Conservation (phyloP, 768 basidiomycete genomes). For the Psilocybe subaeruginosa region DNA sequence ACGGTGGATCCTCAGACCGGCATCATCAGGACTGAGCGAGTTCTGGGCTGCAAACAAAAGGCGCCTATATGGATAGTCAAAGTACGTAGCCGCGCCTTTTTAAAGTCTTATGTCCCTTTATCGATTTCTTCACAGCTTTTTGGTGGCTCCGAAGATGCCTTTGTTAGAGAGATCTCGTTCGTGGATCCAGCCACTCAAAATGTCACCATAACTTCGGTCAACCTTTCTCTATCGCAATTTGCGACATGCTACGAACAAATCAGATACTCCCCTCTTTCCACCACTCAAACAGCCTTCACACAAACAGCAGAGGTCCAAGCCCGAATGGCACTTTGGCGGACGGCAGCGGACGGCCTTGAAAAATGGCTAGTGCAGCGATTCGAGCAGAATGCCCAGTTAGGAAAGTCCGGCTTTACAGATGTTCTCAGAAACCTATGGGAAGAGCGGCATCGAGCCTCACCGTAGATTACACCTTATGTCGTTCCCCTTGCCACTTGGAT, state of each 20-base stretch:
- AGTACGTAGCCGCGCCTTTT: constrained; percentile 48
- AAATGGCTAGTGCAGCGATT: constrained; percentile 87
- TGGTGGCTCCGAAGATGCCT: constrained; percentile 92
- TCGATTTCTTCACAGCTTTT: constrained; percentile 60
- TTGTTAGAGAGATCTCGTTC: constrained; percentile 93
- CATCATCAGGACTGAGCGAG: constrained; percentile 88
- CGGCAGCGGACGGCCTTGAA: constrained; percentile 83
- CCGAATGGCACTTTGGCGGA: constrained; percentile 79
- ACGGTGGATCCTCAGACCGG: constrained; percentile 83
- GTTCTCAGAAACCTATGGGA: constrained; percentile 83
- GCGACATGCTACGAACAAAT: constrained; percentile 92
- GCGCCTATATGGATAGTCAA: constrained; percentile 92
- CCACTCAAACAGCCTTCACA: constrained; percentile 68
- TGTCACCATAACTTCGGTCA: constrained; percentile 88
- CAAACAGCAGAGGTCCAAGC: constrained; percentile 95
- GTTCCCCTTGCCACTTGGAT: constrained; percentile 2
- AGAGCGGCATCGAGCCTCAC: constrained; percentile 53
- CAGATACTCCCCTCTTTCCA: constrained; percentile 74
- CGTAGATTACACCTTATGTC: constrained; percentile 12
- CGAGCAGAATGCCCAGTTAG: constrained; percentile 88
- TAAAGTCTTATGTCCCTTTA: constrained; percentile 1
- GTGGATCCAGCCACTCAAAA: constrained; percentile 82
- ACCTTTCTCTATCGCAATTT: constrained; percentile 94
- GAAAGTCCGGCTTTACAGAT: constrained; percentile 89
- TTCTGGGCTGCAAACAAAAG: constrained; percentile 91